Conservation (phyloP, 106 monocot genomes). For the Dendrobium officinale region DNA sequence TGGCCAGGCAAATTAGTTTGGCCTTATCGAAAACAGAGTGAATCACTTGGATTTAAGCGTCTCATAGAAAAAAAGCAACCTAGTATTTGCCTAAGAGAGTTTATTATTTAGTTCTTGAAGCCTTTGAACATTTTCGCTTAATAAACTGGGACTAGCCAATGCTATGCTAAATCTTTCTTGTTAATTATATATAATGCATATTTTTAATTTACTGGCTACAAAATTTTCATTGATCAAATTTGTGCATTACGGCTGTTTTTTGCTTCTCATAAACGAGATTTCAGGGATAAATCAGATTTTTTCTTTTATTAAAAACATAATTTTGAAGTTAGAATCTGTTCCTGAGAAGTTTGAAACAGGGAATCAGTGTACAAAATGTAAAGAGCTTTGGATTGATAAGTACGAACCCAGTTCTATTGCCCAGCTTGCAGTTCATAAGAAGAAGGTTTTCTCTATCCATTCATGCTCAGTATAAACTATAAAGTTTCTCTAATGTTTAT, state of each 20-base stretch:
- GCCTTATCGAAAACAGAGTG: too few species aligned
- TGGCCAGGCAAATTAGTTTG: too few species aligned
- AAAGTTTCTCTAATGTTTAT: background rate
- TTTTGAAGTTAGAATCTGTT: constrained; percentile 10
- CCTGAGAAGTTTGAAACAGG: constrained; percentile 34
- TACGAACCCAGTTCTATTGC: constrained; percentile 49
- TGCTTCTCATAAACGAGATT: background rate
- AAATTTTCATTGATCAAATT: background rate
- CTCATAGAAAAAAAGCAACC: too few species aligned
- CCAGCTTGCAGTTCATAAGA: constrained; percentile 81
- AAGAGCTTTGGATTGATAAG: constrained; percentile 83
- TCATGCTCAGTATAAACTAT: background rate
- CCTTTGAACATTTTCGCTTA: background rate
- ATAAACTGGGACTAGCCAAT: background rate
- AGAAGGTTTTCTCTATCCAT: constrained; percentile 51
- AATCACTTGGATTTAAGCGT: too few species aligned
- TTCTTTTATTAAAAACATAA: background rate
- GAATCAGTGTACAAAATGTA: constrained; percentile 11
- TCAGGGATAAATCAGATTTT: background rate
- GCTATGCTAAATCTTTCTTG: background rate
- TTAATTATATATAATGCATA: background rate
- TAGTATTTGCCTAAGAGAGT: too few species aligned
- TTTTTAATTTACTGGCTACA: background rate
- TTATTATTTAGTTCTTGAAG: background rate
- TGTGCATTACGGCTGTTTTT: background rate